Evolutionary conservation across 495 filamentous ascomycete genomes (phyloP).

Genomic region (Aspergillus carlsbadensis): DNA sequence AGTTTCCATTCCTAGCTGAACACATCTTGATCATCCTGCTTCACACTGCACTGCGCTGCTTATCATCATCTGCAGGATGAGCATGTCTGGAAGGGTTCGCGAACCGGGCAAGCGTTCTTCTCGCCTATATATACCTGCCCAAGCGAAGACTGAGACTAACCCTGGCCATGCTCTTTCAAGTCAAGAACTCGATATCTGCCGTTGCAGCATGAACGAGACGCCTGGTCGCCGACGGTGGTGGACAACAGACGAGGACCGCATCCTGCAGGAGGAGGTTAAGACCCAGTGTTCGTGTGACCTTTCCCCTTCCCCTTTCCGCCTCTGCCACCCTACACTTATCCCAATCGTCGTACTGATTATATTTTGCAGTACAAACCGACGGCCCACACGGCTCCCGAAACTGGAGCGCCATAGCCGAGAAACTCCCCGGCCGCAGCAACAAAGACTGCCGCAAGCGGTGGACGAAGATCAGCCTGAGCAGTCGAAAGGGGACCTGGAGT

Average conservation of each 20-base stretch:
- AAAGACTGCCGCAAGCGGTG: conserved; percentile 32
- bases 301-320: background rate
- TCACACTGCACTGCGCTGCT: no score
- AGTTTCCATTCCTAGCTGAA: no score
- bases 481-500: conserved; percentile 24
- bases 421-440: conserved; percentile 22
- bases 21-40: no score
- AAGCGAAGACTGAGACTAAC: no score
- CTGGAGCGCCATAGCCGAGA: conserved; percentile 14
- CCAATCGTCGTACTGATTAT: background rate
- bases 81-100: no score
- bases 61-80: no score
- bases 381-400: background rate
- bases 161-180: no score
- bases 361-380: background rate
- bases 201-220: background rate
- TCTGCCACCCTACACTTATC: background rate
- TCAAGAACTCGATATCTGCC: background rate
- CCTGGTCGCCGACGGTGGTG: background rate
- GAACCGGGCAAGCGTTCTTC: no score
- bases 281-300: background rate
- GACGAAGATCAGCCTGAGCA: conserved; percentile 13
- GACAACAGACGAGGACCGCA: background rate
- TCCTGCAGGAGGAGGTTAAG: background rate
- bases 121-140: no score